These are phyloP conservation scores for Neurospora sp. DNA, from an alignment of 495 filamentous ascomycete genomes.

Conservation along the genomic window DNA sequence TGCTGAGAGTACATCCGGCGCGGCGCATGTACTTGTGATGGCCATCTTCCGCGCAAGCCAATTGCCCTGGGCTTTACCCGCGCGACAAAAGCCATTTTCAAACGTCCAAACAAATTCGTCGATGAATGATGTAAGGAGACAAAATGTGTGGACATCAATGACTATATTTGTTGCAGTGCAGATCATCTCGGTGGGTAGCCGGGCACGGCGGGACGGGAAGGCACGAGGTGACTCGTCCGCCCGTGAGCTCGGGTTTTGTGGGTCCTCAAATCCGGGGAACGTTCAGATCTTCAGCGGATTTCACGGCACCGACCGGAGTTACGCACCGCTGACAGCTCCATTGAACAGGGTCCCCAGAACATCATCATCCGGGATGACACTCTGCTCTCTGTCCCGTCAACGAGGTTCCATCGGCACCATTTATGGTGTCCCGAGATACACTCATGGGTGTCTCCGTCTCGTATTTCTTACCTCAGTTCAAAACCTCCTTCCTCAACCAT, in stretches of 20 bases:
- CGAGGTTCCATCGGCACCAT: background rate
- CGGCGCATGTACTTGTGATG: background rate
- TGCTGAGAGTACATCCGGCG: background rate
- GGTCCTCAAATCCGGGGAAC: background rate
- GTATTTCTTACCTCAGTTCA: background rate
- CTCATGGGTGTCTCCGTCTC: background rate
- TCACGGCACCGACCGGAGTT: background rate
- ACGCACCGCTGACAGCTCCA: background rate
- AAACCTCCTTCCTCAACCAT: background rate
- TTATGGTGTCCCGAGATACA: background rate
- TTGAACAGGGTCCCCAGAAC: background rate
- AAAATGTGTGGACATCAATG: background rate
- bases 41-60: background rate
- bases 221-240: background rate
- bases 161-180: background rate
- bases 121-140: background rate
- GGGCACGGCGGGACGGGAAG: background rate
- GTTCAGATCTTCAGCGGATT: background rate
- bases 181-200: background rate
- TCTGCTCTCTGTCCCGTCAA: background rate
- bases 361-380: background rate
- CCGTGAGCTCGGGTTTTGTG: background rate
- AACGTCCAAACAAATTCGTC: background rate
- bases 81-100: conserved; percentile 2
- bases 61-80: background rate